Evolutionary conservation across 2,329 filamentous ascomycete genomes (phyloP).

Genomic region (Clonostachys rosea): DNA sequence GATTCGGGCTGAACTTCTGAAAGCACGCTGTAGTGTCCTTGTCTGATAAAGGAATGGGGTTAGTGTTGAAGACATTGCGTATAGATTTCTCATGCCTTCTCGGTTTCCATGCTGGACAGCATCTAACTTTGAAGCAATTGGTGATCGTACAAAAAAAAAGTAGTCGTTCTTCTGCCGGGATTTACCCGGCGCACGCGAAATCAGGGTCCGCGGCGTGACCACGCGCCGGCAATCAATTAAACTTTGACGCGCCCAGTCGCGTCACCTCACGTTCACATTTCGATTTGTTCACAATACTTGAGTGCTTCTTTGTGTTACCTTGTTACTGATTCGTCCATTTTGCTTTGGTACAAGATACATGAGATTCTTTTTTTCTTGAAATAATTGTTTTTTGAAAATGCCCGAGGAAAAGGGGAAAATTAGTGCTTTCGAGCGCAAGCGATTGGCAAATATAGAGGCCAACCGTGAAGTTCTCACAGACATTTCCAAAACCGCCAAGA

Average conservation of each 20-base stretch:
- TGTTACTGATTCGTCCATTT: not conserved
- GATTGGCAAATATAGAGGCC: constrained; percentile 80
- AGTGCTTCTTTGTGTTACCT: not conserved
- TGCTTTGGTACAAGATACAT: not conserved
- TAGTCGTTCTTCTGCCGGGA: too few species aligned
- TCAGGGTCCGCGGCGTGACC: constrained; percentile 6
- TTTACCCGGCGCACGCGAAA: not conserved
- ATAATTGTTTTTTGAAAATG: constrained; percentile 38
- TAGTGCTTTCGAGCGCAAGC: constrained; percentile 82
- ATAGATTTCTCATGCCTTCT: too few species aligned
- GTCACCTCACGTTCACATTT: constrained; percentile 4
- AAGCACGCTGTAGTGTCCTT: constrained; percentile 40
- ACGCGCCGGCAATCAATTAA: constrained; percentile 3
- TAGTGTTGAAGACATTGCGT: constrained; percentile 40
- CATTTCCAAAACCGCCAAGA: constrained; percentile 67
- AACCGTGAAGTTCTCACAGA: constrained; percentile 79
- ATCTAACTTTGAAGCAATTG: not conserved
- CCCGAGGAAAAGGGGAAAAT: constrained; percentile 37
- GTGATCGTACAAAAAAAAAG: not conserved
- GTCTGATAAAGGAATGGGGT: constrained; percentile 72
- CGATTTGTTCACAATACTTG: constrained; percentile 1
- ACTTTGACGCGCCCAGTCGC: not conserved
- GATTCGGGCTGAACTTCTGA: constrained; percentile 7
- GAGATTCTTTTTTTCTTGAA: not conserved
- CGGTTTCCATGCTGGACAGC: too few species aligned